Base-by-base conservation (phyloP, 768 basidiomycete species). In the Tricholomella constricta region DNA sequence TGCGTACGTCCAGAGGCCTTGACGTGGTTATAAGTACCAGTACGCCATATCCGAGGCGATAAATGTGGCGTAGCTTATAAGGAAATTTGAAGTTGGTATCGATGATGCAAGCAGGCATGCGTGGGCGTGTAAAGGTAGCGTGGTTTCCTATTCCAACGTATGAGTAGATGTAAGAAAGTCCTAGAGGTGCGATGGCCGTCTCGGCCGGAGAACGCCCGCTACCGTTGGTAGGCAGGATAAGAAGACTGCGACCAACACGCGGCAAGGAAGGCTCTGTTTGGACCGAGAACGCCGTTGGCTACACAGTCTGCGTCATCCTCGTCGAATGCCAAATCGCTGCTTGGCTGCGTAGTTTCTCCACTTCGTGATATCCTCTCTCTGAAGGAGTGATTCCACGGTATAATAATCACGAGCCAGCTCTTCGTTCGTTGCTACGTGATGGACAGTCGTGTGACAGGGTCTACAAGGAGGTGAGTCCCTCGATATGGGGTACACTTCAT, bases 271-370 rank as follows among this genome's bases (percentile, higher is more conserved):
- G n/a, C n/a, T n/a, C n/a, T n/a, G n/a, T n/a, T n/a, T n/a, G n/a
- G n/a, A n/a, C n/a, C n/a, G n/a, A n/a, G n/a, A n/a, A n/a, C n/a
- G n/a, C n/a, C n/a, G n/a, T n/a, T n/a, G n/a, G n/a, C n/a, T n/a
- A n/a, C n/a, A n/a, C n/a, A n/a, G n/a, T n/a, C n/a, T n/a, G n/a
- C 5, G 17, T 48, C 42, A 64, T 31, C 66, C 62, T 32, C 64
- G 45, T 38, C 61, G 51, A 37, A 66, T 60, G 22, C 72, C 69
- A 63, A 65, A 75, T 31, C 72, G 64, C 61, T 77, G 75, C 48
- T 73, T 82, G 10, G 79, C 65, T 3, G 81, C 81, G 57, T 83
- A 85, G 44, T 69, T 74, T 36, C 70, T 69, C 83, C 83, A 84
- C 50, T 73, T 78, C 63, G 77, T 75, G 8, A 84, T 77, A 43